These are phyloP conservation scores for Agrocybe pediades DNA, from an alignment of 768 basidiomycete species.

Conservation along the genomic window DNA sequence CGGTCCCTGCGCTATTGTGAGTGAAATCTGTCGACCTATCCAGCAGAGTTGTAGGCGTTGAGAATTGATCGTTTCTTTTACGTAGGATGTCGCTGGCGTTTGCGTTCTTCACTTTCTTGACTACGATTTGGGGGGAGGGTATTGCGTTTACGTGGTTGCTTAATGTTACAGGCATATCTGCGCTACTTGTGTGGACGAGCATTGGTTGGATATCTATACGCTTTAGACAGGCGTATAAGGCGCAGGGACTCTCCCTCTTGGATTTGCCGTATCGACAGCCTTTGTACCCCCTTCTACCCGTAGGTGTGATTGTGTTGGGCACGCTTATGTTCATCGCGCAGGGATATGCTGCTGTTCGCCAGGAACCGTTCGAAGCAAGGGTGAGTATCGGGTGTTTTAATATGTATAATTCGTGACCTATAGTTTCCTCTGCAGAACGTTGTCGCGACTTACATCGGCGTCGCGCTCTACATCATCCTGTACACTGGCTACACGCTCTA, in stretches of 20 bases:
- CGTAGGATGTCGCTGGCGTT: slow-evolving; percentile 49
- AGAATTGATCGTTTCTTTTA: not conserved
- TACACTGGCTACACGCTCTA: slow-evolving; percentile 46
- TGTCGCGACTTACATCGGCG: slow-evolving; percentile 56
- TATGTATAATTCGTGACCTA: too few relatives aligned
- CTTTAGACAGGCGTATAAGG: slow-evolving; percentile 62
- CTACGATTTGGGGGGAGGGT: slow-evolving; percentile 60
- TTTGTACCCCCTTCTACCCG: slow-evolving; percentile 52
- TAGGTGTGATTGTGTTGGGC: slow-evolving; percentile 50
- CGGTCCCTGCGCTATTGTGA: slow-evolving; percentile 54
- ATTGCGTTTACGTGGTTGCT: slow-evolving; percentile 61
- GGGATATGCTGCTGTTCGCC: slow-evolving; percentile 49
- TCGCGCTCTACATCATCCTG: slow-evolving; percentile 45
- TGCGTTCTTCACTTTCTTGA: slow-evolving; percentile 52
- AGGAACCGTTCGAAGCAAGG: slow-evolving; percentile 43
- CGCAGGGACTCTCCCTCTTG: slow-evolving; percentile 47
- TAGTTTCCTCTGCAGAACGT: slow-evolving; percentile 57
- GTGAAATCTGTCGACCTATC: slow-evolving; percentile 28
- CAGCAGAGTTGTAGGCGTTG: not conserved
- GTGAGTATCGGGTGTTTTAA: slow-evolving; percentile 26
- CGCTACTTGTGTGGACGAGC: slow-evolving; percentile 67
- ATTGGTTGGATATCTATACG: slow-evolving; percentile 58
- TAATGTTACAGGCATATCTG: slow-evolving; percentile 66
- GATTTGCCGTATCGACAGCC: slow-evolving; percentile 65
- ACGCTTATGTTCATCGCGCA: slow-evolving; percentile 56